Conservation (phyloP, 306 rosid genomes). For the Prunus mira region DNA sequence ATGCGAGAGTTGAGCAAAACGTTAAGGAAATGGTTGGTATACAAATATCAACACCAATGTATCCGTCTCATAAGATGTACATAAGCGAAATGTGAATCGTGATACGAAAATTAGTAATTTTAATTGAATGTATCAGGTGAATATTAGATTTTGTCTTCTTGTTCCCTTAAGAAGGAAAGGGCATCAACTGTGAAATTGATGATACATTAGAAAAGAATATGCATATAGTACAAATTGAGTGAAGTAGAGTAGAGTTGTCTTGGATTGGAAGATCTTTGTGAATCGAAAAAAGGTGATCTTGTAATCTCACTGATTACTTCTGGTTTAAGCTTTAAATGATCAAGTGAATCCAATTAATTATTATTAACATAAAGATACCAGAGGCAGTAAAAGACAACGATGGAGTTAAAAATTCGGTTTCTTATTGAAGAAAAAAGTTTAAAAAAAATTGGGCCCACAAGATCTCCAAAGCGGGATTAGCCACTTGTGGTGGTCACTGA, state of each 20-base stretch:
- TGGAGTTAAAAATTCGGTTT: background rate
- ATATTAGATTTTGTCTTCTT: background rate
- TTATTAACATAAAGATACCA: conserved; percentile 23
- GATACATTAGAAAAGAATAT: no score
- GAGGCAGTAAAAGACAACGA: conserved; percentile 30
- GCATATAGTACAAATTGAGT: background rate
- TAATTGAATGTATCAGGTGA: no score
- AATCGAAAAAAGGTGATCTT: background rate
- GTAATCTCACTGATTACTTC: background rate
- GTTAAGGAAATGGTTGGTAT: no score
- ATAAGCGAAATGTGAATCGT: no score
- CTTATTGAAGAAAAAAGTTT: no score
- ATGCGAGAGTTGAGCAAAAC: no score
- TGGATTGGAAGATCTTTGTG: background rate
- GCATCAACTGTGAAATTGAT: background rate
- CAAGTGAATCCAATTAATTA: conserved; percentile 14
- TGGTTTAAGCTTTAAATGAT: background rate
- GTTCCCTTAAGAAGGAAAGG: background rate
- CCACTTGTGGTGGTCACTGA: conserved; percentile 36
- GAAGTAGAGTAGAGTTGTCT: background rate
- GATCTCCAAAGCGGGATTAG: conserved; percentile 29
- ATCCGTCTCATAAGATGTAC: no score
- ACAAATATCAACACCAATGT: no score
- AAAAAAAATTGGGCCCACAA: conserved; percentile 32
- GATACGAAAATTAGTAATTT: no score